Conservation (phyloP, 495 filamentous ascomycete species). For the Tricharina praecox region DNA sequence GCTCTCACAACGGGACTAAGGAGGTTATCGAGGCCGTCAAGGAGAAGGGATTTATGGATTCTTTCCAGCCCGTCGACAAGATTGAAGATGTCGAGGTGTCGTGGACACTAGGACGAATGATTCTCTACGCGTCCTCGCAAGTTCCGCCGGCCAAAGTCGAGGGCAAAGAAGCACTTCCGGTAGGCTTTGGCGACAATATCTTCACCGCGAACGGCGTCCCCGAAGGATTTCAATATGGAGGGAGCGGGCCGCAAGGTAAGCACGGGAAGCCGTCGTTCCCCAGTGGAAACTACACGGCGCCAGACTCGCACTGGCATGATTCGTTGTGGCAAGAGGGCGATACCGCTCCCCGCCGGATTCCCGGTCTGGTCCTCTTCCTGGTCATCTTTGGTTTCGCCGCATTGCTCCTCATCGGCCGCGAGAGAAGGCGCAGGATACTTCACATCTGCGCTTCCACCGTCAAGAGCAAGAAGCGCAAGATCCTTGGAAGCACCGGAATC, state of each 20-base stretch:
- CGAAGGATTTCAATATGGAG: constrained; percentile 51
- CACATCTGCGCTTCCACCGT: constrained; percentile 35
- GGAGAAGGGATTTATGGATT: constrained; percentile 63
- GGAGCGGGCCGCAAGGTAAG: background rate
- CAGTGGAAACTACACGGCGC: background rate
- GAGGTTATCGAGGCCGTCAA: constrained; percentile 44
- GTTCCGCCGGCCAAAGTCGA: constrained; percentile 46
- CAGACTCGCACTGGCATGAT: constrained; percentile 51
- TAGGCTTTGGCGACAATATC: constrained; percentile 78
- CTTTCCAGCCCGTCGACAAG: constrained; percentile 88
- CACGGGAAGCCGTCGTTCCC: background rate
- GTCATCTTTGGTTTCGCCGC: constrained; percentile 44
- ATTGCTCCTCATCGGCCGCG: constrained; percentile 51
- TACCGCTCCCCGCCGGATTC: constrained; percentile 46
- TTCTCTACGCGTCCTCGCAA: constrained; percentile 88
- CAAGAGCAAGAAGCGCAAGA: constrained; percentile 35
- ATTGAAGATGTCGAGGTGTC: constrained; percentile 87
- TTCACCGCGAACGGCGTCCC: constrained; percentile 34
- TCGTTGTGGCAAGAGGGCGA: constrained; percentile 41
- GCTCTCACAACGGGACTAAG: constrained; percentile 56
- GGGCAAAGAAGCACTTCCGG: constrained; percentile 37
- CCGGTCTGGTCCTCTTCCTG: constrained; percentile 59
- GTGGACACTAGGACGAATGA: constrained; percentile 95
- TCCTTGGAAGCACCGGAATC: constrained; percentile 35
- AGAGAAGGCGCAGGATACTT: constrained; percentile 50